Evolutionary conservation across 2,329 filamentous ascomycete species (phyloP).

Genomic region (Penicillium sp.): DNA sequence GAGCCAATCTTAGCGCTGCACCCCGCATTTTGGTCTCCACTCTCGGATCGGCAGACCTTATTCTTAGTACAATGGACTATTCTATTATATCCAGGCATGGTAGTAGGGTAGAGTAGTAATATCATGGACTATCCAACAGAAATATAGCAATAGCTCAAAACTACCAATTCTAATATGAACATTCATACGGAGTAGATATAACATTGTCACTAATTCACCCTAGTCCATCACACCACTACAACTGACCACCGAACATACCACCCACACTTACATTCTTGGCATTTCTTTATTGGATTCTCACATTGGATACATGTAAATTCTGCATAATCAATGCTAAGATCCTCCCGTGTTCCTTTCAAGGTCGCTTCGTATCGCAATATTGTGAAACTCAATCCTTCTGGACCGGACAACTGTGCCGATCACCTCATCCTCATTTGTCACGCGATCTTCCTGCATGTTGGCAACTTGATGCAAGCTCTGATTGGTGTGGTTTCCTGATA

Average conservation of each 20-base stretch:
- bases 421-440: neutral
- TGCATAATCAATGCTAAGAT: neutral
- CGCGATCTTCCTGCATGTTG: neutral
- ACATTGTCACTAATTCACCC: too few relatives aligned
- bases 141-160: too few relatives aligned
- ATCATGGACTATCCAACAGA: too few relatives aligned
- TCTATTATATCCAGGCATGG: neutral
- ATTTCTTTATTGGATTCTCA: neutral
- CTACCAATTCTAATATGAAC: neutral
- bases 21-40: conserved; percentile 35
- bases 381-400: neutral
- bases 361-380: neutral
- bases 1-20: conserved; percentile 34
- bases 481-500: neutral
- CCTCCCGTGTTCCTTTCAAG: neutral
- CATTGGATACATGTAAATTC: neutral
- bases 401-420: neutral
- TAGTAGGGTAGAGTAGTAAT: too few relatives aligned
- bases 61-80: neutral
- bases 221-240: neutral
- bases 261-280: neutral
- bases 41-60: conserved; percentile 9
- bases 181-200: too few relatives aligned
- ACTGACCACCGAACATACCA: neutral
- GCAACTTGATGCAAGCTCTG: neutral